Conservation (phyloP, 2,329 filamentous ascomycete genomes). For the Colletotrichum australisinense region DNA sequence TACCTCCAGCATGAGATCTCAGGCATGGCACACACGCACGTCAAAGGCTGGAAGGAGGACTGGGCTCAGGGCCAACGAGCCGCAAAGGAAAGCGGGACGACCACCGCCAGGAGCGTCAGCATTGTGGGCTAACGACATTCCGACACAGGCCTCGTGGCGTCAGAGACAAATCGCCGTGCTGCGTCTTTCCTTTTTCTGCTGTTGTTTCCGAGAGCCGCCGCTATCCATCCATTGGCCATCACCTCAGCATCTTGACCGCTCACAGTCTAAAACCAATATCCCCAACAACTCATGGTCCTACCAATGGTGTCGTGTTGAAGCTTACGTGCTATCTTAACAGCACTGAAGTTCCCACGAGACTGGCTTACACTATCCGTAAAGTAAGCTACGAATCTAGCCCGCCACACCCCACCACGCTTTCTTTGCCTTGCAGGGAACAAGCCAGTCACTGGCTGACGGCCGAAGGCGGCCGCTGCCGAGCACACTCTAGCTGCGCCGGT, state of each 20-base stretch:
- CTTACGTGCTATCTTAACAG: background rate
- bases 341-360: constrained; percentile 7
- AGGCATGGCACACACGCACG: background rate
- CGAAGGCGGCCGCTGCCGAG: constrained; percentile 15
- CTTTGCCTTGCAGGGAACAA: constrained; percentile 6
- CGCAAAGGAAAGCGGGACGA: constrained; percentile 11
- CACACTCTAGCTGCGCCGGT: background rate
- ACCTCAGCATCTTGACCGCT: constrained; percentile 5
- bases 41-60: background rate
- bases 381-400: background rate
- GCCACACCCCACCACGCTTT: background rate
- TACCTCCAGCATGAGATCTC: background rate
- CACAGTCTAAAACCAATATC: background rate
- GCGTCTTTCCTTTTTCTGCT: constrained; percentile 3
- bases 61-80: background rate
- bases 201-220: background rate
- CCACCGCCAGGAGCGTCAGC: background rate
- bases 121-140: constrained; percentile 10
- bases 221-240: background rate
- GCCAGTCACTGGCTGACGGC: constrained; percentile 9
- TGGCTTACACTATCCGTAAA: constrained; percentile 13
- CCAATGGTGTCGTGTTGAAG: constrained; percentile 5
- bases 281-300: background rate
- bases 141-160: constrained; percentile 15
- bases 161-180: background rate